Evolutionary conservation across 768 basidiomycete species (phyloP).

Genomic region (Suillus brevipes): DNA sequence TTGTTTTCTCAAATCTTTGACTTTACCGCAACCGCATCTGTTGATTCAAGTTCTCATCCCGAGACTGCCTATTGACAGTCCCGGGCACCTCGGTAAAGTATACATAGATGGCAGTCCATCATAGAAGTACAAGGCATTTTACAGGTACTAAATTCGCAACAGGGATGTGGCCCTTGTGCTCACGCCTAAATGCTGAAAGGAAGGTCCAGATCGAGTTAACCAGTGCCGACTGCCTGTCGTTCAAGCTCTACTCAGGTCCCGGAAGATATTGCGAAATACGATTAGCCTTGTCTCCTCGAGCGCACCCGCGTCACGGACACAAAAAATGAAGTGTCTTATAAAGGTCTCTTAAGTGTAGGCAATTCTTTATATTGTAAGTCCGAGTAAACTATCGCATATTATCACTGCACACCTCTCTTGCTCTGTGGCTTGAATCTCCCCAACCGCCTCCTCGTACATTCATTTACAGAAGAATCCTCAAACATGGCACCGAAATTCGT

Average conservation of each 20-base stretch:
- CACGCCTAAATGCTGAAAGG: not conserved
- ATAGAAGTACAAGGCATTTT: not conserved
- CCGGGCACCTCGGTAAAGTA: not conserved
- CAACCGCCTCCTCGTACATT: not conserved
- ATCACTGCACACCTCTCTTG: not conserved
- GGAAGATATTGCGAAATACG: not conserved
- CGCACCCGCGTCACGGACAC: not conserved
- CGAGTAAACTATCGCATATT: not conserved
- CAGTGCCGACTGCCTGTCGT: not conserved
- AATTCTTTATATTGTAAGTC: not conserved
- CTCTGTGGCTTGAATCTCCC: not conserved
- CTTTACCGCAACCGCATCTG: not conserved
- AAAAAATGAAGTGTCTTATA: constrained; percentile 1
- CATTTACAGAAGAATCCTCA: not conserved
- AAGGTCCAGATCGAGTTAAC: not conserved
- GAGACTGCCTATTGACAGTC: not conserved
- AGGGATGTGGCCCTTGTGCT: not conserved
- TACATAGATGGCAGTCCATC: not conserved
- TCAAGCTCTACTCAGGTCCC: not conserved
- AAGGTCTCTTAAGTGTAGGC: not conserved
- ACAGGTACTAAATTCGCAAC: not conserved
- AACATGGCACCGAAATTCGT: constrained; percentile 10
- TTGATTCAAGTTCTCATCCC: too few relatives aligned
- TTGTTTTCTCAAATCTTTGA: not conserved
- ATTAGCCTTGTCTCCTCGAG: not conserved